Base-by-base conservation (phyloP, 495 filamentous ascomycete species). In the Immersiella caudata region DNA sequence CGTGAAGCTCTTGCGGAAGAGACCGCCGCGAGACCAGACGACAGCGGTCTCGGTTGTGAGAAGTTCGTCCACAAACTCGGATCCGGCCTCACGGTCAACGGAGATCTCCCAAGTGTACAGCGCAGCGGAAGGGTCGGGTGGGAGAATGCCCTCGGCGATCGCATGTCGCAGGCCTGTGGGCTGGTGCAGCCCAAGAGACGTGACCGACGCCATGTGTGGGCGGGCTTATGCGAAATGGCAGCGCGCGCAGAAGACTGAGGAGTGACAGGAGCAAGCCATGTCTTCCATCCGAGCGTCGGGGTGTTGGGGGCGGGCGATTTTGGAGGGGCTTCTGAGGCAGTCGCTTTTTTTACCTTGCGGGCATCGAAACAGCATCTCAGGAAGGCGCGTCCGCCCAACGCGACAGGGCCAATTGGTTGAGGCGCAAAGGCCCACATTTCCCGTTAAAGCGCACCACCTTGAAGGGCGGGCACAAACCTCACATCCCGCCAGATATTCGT, bases 21-120 rank as follows among this genome's bases (percentile, higher is more conserved):
- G 81, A 57, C 90, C 90, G 52, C 92, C 93, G 61, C 91, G 87
- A 35, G 92, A 97, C 94, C 94, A 99, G 67, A 97, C 87, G 36
- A 97, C 95, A 71, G 91, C 91, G 67, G 84, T 84, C 35, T 90
- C 85, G 4, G 94, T 97, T 64, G 89, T 88, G 25, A 97, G 79
- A n/a, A 98, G 78, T 76, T 98, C 95, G 64, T 99, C 95, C 67
- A 91, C 87, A 54, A 82, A 82, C 21, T 80, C 76, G 52, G 80
- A 78, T 36, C 71, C 73, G 3, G 73, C 80, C 29, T 84, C 74
- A 51, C 84, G 80, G 54, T 83, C 81, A 69, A 76, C 73, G 63
- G 71, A 73, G 2, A 80, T 74, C 67, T 89, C 78, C 93, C 94
- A 99, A 57, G 79, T 83, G 75, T 96, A 97, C 16, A 84, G 83